Evolutionary conservation across 2,329 filamentous ascomycete species (phyloP), one percentile per base, ranked within the genome.

Genomic region (Graphilbum fragrans): DNA sequence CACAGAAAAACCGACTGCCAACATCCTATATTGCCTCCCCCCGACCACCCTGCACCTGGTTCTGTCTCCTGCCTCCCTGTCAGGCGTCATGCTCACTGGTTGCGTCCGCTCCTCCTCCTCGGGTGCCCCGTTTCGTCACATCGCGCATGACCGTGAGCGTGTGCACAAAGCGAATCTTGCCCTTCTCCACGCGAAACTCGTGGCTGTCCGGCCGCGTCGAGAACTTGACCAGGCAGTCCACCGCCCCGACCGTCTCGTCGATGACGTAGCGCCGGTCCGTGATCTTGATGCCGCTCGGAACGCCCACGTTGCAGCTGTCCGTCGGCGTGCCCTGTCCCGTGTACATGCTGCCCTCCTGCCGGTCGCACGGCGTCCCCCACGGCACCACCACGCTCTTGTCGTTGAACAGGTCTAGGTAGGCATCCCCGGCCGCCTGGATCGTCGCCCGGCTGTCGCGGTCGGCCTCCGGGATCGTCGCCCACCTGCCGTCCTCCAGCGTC

Each of bases 281-380:
- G 25, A 8, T 29, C 8, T 43, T 16, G 8, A 34, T 29, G 6
- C 55, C 54, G 37, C 48, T 41, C 2, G 52, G 53, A 4, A 51
- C 49, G 3, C 53, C 53, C 2, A 39, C 34, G 35, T 46, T 50
- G 49, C 53, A 56, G 1, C 45, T 47, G 41, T 50, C 49, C 31
- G 45, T 45, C n/a, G n/a, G 10, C n/a, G 20, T 4, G 7, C 31
- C 35, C 36, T 21, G 36, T 29, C 21, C 37, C 16, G 48, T 53
- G 37, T 57, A 47, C 47, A 50, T 44, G 33, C 42, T 41, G 16
- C 52, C 53, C 35, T 53, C 51, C 17, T 52, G 53, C 3, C 59
- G 52, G 10, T 45, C 53, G 45, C 59, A 61, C 2, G 57, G 58
- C 20, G 53, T 54, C 29, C 57, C 58, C 57, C 58, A 61, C 1